Evolutionary conservation across 192 early-diverging fungal species (phyloP).

Genomic region (Entrophospora sp.): DNA sequence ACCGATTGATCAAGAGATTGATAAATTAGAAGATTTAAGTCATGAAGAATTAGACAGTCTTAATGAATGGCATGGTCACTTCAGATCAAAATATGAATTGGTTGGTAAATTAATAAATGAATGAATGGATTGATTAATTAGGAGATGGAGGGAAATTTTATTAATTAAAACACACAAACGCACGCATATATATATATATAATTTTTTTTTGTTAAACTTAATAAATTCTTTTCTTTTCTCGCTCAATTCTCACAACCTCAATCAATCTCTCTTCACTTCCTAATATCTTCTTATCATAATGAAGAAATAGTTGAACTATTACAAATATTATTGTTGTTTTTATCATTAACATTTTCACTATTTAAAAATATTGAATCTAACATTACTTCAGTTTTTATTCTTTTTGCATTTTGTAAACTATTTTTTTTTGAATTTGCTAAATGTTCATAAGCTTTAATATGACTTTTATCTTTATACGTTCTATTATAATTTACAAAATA

Average conservation of each 20-base stretch:
- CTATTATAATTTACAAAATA: not conserved
- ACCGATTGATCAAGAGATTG: conserved; percentile 63
- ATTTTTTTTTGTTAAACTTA: no score
- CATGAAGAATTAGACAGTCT: conserved; percentile 65
- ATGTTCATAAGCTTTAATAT: conserved; percentile 20
- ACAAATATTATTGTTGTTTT: conserved; percentile 14
- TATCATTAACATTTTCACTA: not conserved
- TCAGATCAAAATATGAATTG: conserved; percentile 68
- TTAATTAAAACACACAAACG: no score
- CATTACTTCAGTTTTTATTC: not conserved
- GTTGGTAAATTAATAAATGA: conserved; percentile 55
- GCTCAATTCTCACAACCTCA: no score
- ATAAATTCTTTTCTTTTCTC: no score
- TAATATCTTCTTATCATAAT: no score
- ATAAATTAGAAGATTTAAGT: conserved; percentile 69
- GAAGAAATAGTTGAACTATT: conserved; percentile 2
- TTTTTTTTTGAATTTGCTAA: conserved; percentile 14
- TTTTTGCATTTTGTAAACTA: not conserved
- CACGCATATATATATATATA: no score
- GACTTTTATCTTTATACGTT: conserved; percentile 23
- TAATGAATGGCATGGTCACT: conserved; percentile 72
- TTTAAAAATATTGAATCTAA: not conserved
- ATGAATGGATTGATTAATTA: not conserved
- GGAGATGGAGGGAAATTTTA: not conserved
- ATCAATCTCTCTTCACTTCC: no score